These are phyloP conservation scores for Colletotrichum lentis DNA, from an alignment of 2,329 filamentous ascomycete species.

Conservation along the genomic window DNA sequence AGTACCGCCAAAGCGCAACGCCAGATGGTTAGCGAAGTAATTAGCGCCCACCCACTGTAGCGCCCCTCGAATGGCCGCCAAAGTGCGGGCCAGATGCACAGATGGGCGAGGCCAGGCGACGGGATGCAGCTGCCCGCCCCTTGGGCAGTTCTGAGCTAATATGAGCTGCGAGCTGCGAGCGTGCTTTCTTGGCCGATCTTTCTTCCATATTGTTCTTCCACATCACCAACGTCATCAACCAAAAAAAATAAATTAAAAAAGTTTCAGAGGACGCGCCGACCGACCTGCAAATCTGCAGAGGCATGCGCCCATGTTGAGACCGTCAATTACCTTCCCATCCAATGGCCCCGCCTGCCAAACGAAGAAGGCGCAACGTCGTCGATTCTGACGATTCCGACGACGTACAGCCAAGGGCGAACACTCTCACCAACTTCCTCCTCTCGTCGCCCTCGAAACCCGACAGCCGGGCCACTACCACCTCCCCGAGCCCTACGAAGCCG, in stretches of 20 bases:
- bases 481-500: constrained; percentile 54
- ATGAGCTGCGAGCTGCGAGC: constrained; percentile 6
- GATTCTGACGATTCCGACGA: constrained; percentile 61
- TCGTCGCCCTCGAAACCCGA: constrained; percentile 58
- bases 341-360: constrained; percentile 68
- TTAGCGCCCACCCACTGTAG: constrained; percentile 21
- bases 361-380: constrained; percentile 65
- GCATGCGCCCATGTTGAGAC: constrained; percentile 34
- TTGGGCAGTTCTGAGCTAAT: neutral
- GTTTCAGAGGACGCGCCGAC: neutral
- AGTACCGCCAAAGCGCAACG: constrained; percentile 1
- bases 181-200: neutral
- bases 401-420: constrained; percentile 51
- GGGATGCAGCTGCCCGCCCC: constrained; percentile 17
- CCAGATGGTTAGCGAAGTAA: constrained; percentile 6
- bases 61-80: constrained; percentile 6
- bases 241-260: neutral
- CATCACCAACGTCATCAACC: constrained; percentile 21
- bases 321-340: constrained; percentile 30
- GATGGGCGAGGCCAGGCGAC: constrained; percentile 30
- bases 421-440: constrained; percentile 61
- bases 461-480: constrained; percentile 46
- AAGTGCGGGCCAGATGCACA: constrained; percentile 24
- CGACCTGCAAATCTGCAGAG: constrained; percentile 15
- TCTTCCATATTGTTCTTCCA: constrained; percentile 10